These are phyloP conservation scores for Wickerhamomyces rabaulensis DNA, from an alignment of 805 yeast species.

Conservation along the genomic window DNA sequence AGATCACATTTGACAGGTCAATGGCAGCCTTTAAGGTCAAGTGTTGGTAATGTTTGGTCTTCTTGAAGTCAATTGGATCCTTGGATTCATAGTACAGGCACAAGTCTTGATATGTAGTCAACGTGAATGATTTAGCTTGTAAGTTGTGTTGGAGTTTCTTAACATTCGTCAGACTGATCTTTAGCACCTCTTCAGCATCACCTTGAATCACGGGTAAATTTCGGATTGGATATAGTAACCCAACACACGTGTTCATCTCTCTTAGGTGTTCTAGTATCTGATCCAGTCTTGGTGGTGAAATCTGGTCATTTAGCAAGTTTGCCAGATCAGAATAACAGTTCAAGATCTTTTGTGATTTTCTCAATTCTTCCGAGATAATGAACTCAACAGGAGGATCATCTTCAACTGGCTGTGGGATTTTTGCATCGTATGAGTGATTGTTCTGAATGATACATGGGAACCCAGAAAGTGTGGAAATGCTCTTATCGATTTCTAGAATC, in stretches of 20 bases:
- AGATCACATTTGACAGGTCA: slow-evolving; percentile 13
- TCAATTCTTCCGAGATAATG: slow-evolving; percentile 11
- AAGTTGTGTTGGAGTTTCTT: slow-evolving; percentile 12
- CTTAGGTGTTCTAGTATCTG: slow-evolving; percentile 11
- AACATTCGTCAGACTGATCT: slow-evolving; percentile 12
- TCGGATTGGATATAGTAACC: slow-evolving; percentile 12
- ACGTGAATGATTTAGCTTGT: slow-evolving; percentile 13
- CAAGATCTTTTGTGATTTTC: slow-evolving; percentile 15
- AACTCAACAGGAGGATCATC: slow-evolving; percentile 7
- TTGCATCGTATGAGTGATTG: slow-evolving; percentile 11
- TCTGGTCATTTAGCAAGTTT: slow-evolving; percentile 17
- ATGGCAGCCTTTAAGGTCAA: slow-evolving; percentile 2
- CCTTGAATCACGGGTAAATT: slow-evolving; percentile 2
- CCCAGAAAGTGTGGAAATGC: slow-evolving; percentile 18
- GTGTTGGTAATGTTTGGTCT: slow-evolving; percentile 8
- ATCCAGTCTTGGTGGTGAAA: slow-evolving; percentile 11
- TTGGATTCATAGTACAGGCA: slow-evolving; percentile 18
- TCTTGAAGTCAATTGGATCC: slow-evolving; percentile 7
- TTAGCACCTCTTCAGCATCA: slow-evolving; percentile 1
- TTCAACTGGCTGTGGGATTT: slow-evolving; percentile 9
- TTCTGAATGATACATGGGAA: slow-evolving; percentile 18
- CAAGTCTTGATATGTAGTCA: slow-evolving; percentile 17
- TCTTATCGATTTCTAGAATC: slow-evolving; percentile 19
- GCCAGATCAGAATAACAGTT: slow-evolving; percentile 12
- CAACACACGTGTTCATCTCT: slow-evolving; percentile 13